A percentile compares a stretch with the other conserved stretches of the same genome.
Conservation (phyloP, 2,329 filamentous ascomycete genomes). For the Neurospora crassa region DNA sequence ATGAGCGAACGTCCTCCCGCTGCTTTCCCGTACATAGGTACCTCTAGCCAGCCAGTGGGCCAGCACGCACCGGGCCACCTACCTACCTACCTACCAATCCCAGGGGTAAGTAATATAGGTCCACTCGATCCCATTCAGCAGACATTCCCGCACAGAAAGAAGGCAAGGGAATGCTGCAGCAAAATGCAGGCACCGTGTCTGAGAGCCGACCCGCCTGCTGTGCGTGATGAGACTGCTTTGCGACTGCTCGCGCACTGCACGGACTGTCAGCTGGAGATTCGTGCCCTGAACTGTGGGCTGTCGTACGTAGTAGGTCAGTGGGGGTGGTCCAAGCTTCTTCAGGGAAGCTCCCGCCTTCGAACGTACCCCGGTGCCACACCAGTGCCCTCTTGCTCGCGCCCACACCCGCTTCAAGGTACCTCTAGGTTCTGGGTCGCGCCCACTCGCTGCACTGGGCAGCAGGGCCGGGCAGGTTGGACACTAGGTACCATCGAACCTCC, state of each 20-base stretch:
- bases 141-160: background rate
- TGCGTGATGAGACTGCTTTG: background rate
- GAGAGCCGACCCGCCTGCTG: background rate
- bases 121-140: background rate
- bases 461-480: background rate
- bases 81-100: background rate
- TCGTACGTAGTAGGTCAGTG: background rate
- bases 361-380: background rate
- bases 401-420: background rate
- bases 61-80: background rate
- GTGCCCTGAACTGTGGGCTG: background rate
- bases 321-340: background rate
- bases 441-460: background rate
- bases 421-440: background rate
- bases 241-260: background rate
- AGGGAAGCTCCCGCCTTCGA: background rate
- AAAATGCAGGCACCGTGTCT: background rate
- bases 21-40: background rate
- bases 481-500: background rate
- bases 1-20: background rate
- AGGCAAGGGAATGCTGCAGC: background rate
- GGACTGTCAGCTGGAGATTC: background rate
- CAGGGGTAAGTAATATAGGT: background rate
- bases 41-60: no score
- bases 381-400: background rate